Conservation (phyloP, 441 rosid genomes). For the Kokia cookei region DNA sequence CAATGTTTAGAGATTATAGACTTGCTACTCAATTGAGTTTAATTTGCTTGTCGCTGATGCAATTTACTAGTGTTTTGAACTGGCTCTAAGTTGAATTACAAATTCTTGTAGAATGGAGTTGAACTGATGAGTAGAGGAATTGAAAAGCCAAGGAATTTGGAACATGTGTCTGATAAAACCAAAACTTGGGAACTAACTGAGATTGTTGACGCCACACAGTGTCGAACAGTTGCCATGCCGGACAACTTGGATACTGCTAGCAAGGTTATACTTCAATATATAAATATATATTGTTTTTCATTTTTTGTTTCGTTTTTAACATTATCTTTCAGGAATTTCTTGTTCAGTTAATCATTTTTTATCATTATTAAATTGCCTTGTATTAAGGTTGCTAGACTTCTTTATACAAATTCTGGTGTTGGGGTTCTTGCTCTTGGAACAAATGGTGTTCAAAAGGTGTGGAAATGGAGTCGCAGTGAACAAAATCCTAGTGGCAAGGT, state of each 20-base stretch:
- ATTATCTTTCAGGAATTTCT: neutral
- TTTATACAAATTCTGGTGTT: conserved; percentile 35
- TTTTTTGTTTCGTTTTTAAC: neutral
- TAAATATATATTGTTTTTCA: neutral
- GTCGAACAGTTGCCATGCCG: conserved; percentile 25
- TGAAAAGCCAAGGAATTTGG: conserved; percentile 27
- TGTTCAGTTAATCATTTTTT: neutral
- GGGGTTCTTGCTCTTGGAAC: conserved; percentile 38
- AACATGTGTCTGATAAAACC: conserved; percentile 24
- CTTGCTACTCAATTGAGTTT: neutral
- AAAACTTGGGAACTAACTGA: conserved; percentile 34
- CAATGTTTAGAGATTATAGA: neutral
- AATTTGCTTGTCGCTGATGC: neutral
- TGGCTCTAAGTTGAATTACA: conserved; percentile 1
- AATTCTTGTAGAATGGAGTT: conserved; percentile 25
- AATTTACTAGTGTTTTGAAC: neutral
- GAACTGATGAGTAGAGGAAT: conserved; percentile 22
- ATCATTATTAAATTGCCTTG: neutral
- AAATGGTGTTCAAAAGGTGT: conserved; percentile 38
- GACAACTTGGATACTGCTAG: conserved; percentile 24
- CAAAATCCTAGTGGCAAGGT: conserved; percentile 36
- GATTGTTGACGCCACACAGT: conserved; percentile 24
- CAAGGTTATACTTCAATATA: conserved; percentile 22
- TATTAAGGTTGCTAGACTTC: conserved; percentile 34
- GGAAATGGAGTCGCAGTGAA: conserved; percentile 38